Evolutionary conservation across 1,284 basidiomycete species (phyloP), one percentile per base, ranked within the genome.

Genomic region (Ustilago loliicola): DNA sequence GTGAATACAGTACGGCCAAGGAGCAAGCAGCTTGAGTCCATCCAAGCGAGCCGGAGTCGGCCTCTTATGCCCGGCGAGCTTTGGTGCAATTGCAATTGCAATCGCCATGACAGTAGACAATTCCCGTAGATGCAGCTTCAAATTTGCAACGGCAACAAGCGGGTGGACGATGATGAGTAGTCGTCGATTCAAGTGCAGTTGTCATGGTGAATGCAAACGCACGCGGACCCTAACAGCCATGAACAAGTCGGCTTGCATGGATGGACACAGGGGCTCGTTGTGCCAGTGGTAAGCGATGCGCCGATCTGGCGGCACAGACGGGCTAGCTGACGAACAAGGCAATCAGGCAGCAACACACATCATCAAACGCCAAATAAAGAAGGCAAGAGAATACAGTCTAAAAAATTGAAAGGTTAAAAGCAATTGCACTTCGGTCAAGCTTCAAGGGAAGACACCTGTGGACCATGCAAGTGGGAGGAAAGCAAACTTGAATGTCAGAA

Each of bases 181-280:
- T 38, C 36, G 8, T 38, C 15, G 9, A 15, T 38, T 38, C 36
- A 38, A 15, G 36, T 38, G n/a, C n/a, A n/a, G n/a, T n/a, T n/a
- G n/a, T n/a, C n/a, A n/a, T 21, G 40, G n/a, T 13, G 17, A 42
- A 21, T 21, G 40, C 40, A 42, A 5, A 42, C 13, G 40, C 40
- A 42, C 13, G 40, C 32, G 32, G 7, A 34, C 40, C 40, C 45
- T 47, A 10, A 9, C 45, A 21, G 17, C 45, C n/a, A 23, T 47
- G 45, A 23, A 17, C 27, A 17, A 29, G 15, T 25, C 50, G 50
- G 50, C 50, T 51, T 51, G 50, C 50, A 51, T 29, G 50, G 50
- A 30, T 27, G 7, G 8, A 51, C 6, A 51, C 50, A 25, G 13
- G 45, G n/a, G 11, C 19, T 23, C n/a, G n/a, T 47, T 42, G 40